Conservation (phyloP, 805 yeast species). For the Blastobotrys terrestris region DNA sequence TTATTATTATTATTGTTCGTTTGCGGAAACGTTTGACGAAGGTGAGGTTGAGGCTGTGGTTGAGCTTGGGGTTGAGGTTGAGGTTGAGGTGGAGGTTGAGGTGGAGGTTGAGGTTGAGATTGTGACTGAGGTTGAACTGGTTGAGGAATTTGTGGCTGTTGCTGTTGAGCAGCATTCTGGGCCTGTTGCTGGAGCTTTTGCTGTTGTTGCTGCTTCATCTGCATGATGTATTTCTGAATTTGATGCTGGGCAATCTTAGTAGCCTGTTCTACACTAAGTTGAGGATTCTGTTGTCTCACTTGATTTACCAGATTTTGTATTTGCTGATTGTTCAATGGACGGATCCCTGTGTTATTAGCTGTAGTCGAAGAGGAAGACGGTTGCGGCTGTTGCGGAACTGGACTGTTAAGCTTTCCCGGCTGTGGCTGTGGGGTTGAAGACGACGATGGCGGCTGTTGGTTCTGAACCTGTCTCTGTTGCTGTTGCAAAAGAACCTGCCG, state of each 20-base stretch:
- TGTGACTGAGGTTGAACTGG: background rate
- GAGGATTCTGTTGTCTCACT: constrained; percentile 24
- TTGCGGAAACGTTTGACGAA: too few relatives aligned
- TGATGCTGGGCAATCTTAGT: constrained; percentile 29
- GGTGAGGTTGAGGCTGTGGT: too few relatives aligned
- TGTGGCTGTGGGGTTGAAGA: constrained; percentile 3
- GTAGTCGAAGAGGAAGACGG: constrained; percentile 5
- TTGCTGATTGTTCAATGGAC: constrained; percentile 16
- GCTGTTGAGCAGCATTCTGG: background rate
- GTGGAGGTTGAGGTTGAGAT: too few relatives aligned
- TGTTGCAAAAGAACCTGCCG: background rate
- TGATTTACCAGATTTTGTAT: constrained; percentile 20
- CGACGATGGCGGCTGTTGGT: constrained; percentile 9
- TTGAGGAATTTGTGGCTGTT: background rate
- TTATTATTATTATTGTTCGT: too few relatives aligned
- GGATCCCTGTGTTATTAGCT: constrained; percentile 5
- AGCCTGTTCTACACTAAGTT: constrained; percentile 29
- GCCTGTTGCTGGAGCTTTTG: constrained; percentile 17
- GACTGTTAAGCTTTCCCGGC: constrained; percentile 1
- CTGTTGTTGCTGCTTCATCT: constrained; percentile 11
- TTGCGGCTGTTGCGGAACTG: constrained; percentile 3
- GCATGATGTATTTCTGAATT: constrained; percentile 25
- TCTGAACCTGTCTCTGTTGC: constrained; percentile 11
- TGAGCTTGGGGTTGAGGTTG: too few relatives aligned
- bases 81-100: too few relatives aligned